Conservation (phyloP, 352 stramenopile genomes). For the Globisporangium mamillatum region DNA sequence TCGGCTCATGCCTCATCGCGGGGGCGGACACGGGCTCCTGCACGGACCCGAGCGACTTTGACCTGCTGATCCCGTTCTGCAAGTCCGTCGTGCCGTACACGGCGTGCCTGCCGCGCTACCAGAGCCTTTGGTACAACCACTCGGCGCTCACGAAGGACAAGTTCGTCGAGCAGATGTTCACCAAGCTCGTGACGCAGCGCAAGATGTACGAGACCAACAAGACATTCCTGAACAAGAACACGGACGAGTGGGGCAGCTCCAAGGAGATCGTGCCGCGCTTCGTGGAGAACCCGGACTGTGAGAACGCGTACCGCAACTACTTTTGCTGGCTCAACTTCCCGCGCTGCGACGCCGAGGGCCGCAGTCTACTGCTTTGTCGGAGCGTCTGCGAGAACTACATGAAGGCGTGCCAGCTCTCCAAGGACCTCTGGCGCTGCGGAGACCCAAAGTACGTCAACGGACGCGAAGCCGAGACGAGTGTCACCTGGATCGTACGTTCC, state of each 20-base stretch:
- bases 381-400: slow-evolving; percentile 92
- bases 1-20: slow-evolving; percentile 34
- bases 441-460: slow-evolving; percentile 74
- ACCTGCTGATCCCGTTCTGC: slow-evolving; percentile 71
- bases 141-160: slow-evolving; percentile 70
- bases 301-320: slow-evolving; percentile 90
- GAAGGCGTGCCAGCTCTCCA: slow-evolving; percentile 74
- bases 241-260: slow-evolving; percentile 65
- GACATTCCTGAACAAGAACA: slow-evolving; percentile 48
- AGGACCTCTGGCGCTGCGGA: slow-evolving; percentile 87
- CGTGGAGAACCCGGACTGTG: slow-evolving; percentile 83
- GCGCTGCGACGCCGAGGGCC: slow-evolving; percentile 81
- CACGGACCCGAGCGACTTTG: slow-evolving; percentile 57
- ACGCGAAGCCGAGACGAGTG: slow-evolving; percentile 53
- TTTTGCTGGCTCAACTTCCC: slow-evolving; percentile 92
- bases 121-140: slow-evolving; percentile 79
- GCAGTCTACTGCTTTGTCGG: slow-evolving; percentile 81
- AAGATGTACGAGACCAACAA: slow-evolving; percentile 44
- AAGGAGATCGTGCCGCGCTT: slow-evolving; percentile 74
- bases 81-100: slow-evolving; percentile 68
- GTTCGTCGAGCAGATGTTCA: slow-evolving; percentile 66
- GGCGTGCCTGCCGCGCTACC: slow-evolving; percentile 64
- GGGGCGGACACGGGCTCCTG: slow-evolving; percentile 63
- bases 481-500: slow-evolving; percentile 54
- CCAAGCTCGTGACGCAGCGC: slow-evolving; percentile 54